Conservation (phyloP, 495 filamentous ascomycete species). For the Hypomontagnella monticulosa region DNA sequence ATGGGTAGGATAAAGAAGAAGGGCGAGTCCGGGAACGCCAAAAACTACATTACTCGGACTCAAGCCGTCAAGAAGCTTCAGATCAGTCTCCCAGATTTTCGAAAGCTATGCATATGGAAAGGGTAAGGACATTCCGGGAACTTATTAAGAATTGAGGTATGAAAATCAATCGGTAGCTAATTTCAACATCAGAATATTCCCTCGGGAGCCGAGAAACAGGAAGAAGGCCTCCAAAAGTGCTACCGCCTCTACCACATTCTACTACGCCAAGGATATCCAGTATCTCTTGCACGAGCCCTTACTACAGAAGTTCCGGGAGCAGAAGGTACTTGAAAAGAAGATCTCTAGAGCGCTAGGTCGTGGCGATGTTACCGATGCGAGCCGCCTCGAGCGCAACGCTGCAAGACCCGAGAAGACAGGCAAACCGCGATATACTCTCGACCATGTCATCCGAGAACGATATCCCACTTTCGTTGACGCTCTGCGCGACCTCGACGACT, state of each 20-base stretch:
- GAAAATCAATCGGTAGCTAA: neutral
- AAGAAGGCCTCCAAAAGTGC: slow-evolving; percentile 94
- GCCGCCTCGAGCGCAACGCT: slow-evolving; percentile 66
- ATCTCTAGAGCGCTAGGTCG: slow-evolving; percentile 89
- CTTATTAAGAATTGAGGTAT: neutral
- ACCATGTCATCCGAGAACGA: slow-evolving; percentile 96
- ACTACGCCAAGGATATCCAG: slow-evolving; percentile 99
- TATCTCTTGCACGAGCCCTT: slow-evolving; percentile 97
- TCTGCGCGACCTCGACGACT: slow-evolving; percentile 93
- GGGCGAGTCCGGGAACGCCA: slow-evolving; percentile 91
- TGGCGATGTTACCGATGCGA: slow-evolving; percentile 87
- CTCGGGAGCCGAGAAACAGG: slow-evolving; percentile 93
- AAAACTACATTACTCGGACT: slow-evolving; percentile 97
- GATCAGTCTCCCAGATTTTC: slow-evolving; percentile 95
- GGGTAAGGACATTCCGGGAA: slow-evolving; percentile 47
- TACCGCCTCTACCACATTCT: slow-evolving; percentile 92
- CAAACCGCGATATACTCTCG: slow-evolving; percentile 85
- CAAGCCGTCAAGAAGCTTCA: slow-evolving; percentile 97
- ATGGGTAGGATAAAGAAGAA: slow-evolving; percentile 97
- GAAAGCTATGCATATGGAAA: slow-evolving; percentile 98
- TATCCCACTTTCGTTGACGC: slow-evolving; percentile 98
- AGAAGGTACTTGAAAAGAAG: slow-evolving; percentile 96
- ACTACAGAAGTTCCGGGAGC: slow-evolving; percentile 94
- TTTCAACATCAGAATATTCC: slow-evolving; percentile 74
- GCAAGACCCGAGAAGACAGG: slow-evolving; percentile 83